phyloP scores from a whole-genome alignment of 2,329 filamentous ascomycete species.

The Xylariaceae sp. region DNA sequence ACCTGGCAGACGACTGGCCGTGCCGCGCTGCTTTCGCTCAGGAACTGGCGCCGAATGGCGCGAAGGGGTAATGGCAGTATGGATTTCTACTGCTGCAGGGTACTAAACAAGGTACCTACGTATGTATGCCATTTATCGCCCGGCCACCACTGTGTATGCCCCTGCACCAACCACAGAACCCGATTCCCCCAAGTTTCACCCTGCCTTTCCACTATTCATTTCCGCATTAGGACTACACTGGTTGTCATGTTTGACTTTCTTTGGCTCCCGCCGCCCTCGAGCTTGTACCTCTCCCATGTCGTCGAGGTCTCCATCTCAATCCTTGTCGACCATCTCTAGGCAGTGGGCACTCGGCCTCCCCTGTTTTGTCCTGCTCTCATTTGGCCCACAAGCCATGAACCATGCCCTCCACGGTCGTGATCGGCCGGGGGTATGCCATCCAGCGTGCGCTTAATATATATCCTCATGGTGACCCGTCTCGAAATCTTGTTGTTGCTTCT shows the following conservation, averaged over 20 bases:
- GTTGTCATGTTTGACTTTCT: conserved; percentile 13
- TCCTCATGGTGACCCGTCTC: conserved; percentile 16
- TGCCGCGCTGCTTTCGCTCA: too few species aligned
- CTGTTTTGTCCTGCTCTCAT: too few species aligned
- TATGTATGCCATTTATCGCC: not conserved
- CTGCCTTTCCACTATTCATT: conserved; percentile 17
- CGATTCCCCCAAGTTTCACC: conserved; percentile 13
- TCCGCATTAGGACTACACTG: conserved; percentile 6
- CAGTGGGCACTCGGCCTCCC: conserved; percentile 7
- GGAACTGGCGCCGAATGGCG: conserved; percentile 1
- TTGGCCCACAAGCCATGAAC: not conserved
- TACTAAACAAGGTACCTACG: too few species aligned
- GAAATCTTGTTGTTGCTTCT: conserved; percentile 10
- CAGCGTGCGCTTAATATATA: conserved; percentile 24
- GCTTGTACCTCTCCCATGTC: not conserved
- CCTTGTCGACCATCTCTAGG: conserved; percentile 3
- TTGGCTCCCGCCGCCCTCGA: conserved; percentile 9
- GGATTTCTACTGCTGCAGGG: too few species aligned
- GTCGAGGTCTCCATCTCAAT: not conserved
- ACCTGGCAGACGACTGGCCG: too few species aligned
- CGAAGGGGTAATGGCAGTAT: not conserved
- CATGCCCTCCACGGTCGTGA: too few species aligned
- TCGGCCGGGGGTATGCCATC: too few species aligned
- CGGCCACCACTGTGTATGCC: too few species aligned
- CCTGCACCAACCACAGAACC: not conserved